Percentiles rank a stretch among this genome's conserved stretches.
Evolutionary conservation across 2,329 filamentous ascomycete species (phyloP).

Genomic region (Aspergillus bombycis): DNA sequence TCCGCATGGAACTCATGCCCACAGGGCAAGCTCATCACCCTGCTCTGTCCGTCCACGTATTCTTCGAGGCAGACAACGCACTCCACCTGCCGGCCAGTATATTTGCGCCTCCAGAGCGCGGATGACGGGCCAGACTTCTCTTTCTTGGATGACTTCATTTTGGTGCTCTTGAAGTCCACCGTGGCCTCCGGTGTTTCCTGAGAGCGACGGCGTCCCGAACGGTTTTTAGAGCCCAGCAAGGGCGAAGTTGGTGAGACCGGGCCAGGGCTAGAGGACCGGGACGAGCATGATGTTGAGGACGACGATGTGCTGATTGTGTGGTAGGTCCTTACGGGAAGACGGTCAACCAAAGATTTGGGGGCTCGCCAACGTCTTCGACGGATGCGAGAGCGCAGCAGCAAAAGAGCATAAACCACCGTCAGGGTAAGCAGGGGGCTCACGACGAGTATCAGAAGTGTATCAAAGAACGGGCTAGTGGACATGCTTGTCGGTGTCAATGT

Average conservation of each 20-base stretch:
- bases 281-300: slow-evolving; percentile 58
- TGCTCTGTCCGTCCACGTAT: slow-evolving; percentile 90
- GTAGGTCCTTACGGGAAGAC: slow-evolving; percentile 92
- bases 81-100: slow-evolving; percentile 72
- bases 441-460: slow-evolving; percentile 94
- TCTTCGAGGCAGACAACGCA: slow-evolving; percentile 97
- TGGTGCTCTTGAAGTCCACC: slow-evolving; percentile 23
- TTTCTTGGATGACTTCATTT: slow-evolving; percentile 34
- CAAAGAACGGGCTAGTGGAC: slow-evolving; percentile 90
- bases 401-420: slow-evolving; percentile 86
- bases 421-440: slow-evolving; percentile 90
- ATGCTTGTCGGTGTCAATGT: slow-evolving; percentile 87
- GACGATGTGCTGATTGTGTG: slow-evolving; percentile 75
- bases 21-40: slow-evolving; percentile 95
- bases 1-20: slow-evolving; percentile 97
- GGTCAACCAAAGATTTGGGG: slow-evolving; percentile 94
- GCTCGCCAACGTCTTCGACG: slow-evolving; percentile 89
- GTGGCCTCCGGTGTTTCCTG: slow-evolving; percentile 40
- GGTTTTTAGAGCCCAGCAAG: slow-evolving; percentile 57
- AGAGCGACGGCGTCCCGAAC: slow-evolving; percentile 37
- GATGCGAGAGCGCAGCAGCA: slow-evolving; percentile 85
- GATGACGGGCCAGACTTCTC: slow-evolving; percentile 51
- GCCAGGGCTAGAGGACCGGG: slow-evolving; percentile 65
- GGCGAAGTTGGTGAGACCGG: slow-evolving; percentile 77
- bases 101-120: slow-evolving; percentile 56